Evolutionary conservation across 768 basidiomycete genomes (phyloP).

Genomic region (Leccinum ochraceum): DNA sequence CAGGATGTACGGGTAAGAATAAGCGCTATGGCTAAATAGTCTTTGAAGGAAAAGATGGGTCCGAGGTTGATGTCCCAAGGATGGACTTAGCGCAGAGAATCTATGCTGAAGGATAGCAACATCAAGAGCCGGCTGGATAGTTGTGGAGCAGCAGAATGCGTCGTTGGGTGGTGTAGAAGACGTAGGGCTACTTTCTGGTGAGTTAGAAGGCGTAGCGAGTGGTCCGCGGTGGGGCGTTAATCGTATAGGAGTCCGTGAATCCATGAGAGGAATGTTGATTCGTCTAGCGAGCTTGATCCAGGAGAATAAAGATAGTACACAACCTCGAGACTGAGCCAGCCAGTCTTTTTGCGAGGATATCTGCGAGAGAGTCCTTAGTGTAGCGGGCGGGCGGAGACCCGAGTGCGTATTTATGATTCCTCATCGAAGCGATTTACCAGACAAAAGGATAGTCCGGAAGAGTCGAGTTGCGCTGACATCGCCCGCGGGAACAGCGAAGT

Average conservation of each 20-base stretch:
- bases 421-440: constrained; percentile 7
- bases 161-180: constrained; percentile 15
- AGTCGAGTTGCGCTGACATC: constrained; percentile 2
- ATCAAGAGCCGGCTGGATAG: constrained; percentile 11
- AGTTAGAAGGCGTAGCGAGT: constrained; percentile 25
- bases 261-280: constrained; percentile 24
- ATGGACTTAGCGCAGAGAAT: constrained; percentile 9
- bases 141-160: constrained; percentile 8
- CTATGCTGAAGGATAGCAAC: constrained; percentile 9
- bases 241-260: constrained; percentile 27
- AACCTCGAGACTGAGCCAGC: constrained; percentile 30
- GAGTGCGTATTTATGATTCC: constrained; percentile 26
- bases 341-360: constrained; percentile 25
- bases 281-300: constrained; percentile 17
- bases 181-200: constrained; percentile 21
- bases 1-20: not conserved
- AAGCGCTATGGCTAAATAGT: not conserved
- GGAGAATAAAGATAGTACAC: constrained; percentile 19
- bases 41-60: not conserved
- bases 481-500: constrained; percentile 1
- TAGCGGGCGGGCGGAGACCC: not conserved
- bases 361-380: constrained; percentile 9
- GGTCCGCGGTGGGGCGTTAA: constrained; percentile 29
- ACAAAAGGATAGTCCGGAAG: constrained; percentile 24
- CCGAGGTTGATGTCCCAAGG: not conserved